These are phyloP conservation scores for Xerocomellus chrysenteron DNA, from an alignment of 768 basidiomycete genomes.

Conservation along the genomic window DNA sequence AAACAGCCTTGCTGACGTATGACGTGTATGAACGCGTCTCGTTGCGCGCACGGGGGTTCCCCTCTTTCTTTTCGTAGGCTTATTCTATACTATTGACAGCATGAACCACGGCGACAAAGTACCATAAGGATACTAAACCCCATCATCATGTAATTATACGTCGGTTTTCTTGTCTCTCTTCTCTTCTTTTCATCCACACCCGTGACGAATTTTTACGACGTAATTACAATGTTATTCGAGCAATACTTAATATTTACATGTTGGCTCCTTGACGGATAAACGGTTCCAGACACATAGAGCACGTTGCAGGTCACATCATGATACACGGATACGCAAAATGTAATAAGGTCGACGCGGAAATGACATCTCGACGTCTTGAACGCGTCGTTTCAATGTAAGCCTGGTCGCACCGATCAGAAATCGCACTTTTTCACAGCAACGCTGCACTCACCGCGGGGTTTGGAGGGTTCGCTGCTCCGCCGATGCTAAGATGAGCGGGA, in stretches of 20 bases:
- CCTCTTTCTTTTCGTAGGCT: constrained; percentile 24
- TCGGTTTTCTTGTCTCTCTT: neutral
- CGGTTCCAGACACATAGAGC: neutral
- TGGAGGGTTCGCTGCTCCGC: constrained; percentile 68
- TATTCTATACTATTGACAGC: constrained; percentile 36
- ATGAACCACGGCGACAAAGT: constrained; percentile 19
- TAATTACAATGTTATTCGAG: constrained; percentile 23
- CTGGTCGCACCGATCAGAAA: constrained; percentile 8
- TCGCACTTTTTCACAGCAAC: neutral
- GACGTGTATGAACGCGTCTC: constrained; percentile 28
- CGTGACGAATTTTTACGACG: constrained; percentile 28
- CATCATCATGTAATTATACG: constrained; percentile 31
- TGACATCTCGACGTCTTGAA: neutral
- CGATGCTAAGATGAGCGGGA: constrained; percentile 39
- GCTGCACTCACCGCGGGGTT: constrained; percentile 61
- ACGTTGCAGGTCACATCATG: no score
- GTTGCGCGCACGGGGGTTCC: constrained; percentile 17
- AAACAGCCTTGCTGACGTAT: constrained; percentile 63
- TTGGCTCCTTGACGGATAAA: neutral
- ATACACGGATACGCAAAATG: no score
- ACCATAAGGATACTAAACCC: constrained; percentile 25
- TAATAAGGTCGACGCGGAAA: neutral
- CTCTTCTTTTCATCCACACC: neutral
- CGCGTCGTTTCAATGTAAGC: constrained; percentile 20
- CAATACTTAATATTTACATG: constrained; percentile 18